Percentiles rank a stretch among this genome's conserved stretches.
phyloP scores from a whole-genome alignment of 805 yeast genomes.

The Kodamaea kaohsiungensis region DNA sequence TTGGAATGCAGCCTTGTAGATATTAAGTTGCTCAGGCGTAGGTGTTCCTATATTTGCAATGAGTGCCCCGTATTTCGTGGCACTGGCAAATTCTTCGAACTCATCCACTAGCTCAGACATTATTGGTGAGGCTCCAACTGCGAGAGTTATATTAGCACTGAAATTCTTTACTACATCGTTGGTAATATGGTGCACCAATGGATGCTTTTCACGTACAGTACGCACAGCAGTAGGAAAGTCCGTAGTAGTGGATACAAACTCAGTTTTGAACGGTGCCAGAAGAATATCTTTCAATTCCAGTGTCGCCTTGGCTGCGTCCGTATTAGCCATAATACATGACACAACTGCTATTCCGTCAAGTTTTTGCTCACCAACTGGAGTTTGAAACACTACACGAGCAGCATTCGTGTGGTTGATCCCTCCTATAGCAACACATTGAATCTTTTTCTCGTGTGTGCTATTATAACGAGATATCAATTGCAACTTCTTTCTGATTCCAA shows the following conservation, averaged over 20 bases:
- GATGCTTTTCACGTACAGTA: slow-evolving; percentile 35
- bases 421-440: slow-evolving; percentile 77
- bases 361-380: slow-evolving; percentile 44
- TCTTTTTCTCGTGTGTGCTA: slow-evolving; percentile 28
- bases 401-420: slow-evolving; percentile 70
- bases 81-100: slow-evolving; percentile 59
- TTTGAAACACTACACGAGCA: slow-evolving; percentile 54
- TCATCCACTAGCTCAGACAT: slow-evolving; percentile 79
- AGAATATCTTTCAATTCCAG: slow-evolving; percentile 31
- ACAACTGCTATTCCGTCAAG: slow-evolving; percentile 89
- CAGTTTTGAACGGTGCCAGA: slow-evolving; percentile 18
- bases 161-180: slow-evolving; percentile 86
- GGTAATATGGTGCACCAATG: slow-evolving; percentile 85
- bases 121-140: slow-evolving; percentile 83
- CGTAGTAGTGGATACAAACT: not conserved
- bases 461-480: slow-evolving; percentile 38
- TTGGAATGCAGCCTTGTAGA: slow-evolving; percentile 51
- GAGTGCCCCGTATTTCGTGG: slow-evolving; percentile 52
- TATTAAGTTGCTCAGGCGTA: slow-evolving; percentile 40
- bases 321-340: slow-evolving; percentile 74
- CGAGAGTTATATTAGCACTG: slow-evolving; percentile 83
- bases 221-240: slow-evolving; percentile 4
- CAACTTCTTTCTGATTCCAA: slow-evolving; percentile 60
- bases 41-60: slow-evolving; percentile 80
- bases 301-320: slow-evolving; percentile 55